Evolutionary conservation across 352 stramenopile species (phyloP), one percentile per base, ranked within the genome.

Genomic region (Pythium dissimile): DNA sequence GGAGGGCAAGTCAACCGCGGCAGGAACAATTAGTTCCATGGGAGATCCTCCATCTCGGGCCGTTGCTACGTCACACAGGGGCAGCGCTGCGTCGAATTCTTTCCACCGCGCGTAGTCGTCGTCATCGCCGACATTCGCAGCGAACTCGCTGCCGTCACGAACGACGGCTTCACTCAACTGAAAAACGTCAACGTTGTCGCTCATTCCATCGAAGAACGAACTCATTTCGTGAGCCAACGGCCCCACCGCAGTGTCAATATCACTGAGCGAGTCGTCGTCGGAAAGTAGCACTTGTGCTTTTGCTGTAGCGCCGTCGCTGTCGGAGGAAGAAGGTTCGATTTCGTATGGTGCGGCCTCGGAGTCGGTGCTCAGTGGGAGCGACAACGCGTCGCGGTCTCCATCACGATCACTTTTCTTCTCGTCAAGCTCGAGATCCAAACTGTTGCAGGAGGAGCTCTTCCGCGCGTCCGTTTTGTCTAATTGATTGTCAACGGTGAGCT

Each of bases 21-120:
- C n/a, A n/a, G n/a, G n/a, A n/a, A n/a, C n/a, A n/a, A n/a, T n/a
- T n/a, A n/a, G n/a, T n/a, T n/a, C n/a, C n/a, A n/a, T n/a, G n/a
- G n/a, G n/a, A n/a, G n/a, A n/a, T n/a, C n/a, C n/a, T n/a, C n/a
- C n/a, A n/a, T n/a, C n/a, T n/a, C n/a, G n/a, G n/a, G n/a, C n/a
- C n/a, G n/a, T n/a, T n/a, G n/a, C n/a, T n/a, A n/a, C n/a, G 13
- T 26, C 46, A 24, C 21, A 21, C 4, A 2, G 27, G 1, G 28
- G n/a, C 5, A 37, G 21, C 10, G 56, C 47, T 2, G 39, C 20
- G n/a, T 58, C 56, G n/a, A 64, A 64, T 2, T 28, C 56, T n/a
- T 2, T 12, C 56, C 56, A 64, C 5, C 58, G 30, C 0, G 45
- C 38, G 12, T 58, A 47, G 16, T 64, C 46, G n/a, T 50, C 24